Evolutionary conservation across 345 rosid genomes (phyloP).

Genomic region (Clausena lansium): DNA sequence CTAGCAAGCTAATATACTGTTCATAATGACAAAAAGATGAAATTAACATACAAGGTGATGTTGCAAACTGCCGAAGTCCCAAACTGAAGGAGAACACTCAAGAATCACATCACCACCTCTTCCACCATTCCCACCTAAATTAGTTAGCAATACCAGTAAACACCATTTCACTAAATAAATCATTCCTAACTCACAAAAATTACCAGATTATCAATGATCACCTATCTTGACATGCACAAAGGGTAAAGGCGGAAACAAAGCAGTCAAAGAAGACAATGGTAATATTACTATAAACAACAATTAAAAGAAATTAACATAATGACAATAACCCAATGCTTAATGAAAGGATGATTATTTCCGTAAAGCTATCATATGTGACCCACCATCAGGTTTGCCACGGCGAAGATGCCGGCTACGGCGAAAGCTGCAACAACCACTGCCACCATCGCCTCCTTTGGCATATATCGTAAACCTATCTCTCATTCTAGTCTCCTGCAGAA

Average conservation of each 20-base stretch:
- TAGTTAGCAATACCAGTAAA: not conserved
- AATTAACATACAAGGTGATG: conserved; percentile 68
- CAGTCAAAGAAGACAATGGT: not conserved
- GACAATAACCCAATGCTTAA: not conserved
- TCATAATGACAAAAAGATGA: not conserved
- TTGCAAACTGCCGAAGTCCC: conserved; percentile 91
- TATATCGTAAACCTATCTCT: conserved; percentile 45
- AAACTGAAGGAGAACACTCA: conserved; percentile 74
- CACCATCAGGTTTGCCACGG: conserved; percentile 63
- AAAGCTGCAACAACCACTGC: conserved; percentile 54
- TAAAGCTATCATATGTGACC: conserved; percentile 1
- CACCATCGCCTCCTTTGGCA: conserved; percentile 72
- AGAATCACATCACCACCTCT: conserved; percentile 94
- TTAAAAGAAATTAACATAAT: not conserved
- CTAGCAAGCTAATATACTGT: not conserved
- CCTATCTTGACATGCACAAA: not conserved
- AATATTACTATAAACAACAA: not conserved
- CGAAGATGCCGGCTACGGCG: conserved; percentile 50
- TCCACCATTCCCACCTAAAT: conserved; percentile 93
- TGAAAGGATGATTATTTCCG: not conserved
- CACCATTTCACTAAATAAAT: not conserved
- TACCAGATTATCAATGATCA: not conserved
- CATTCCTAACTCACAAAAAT: not conserved
- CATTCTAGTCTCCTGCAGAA: conserved; percentile 65
- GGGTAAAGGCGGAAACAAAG: not conserved